These are phyloP conservation scores for Rhodotorula diobovata DNA, from an alignment of 768 basidiomycete species.

Conservation along the genomic window DNA sequence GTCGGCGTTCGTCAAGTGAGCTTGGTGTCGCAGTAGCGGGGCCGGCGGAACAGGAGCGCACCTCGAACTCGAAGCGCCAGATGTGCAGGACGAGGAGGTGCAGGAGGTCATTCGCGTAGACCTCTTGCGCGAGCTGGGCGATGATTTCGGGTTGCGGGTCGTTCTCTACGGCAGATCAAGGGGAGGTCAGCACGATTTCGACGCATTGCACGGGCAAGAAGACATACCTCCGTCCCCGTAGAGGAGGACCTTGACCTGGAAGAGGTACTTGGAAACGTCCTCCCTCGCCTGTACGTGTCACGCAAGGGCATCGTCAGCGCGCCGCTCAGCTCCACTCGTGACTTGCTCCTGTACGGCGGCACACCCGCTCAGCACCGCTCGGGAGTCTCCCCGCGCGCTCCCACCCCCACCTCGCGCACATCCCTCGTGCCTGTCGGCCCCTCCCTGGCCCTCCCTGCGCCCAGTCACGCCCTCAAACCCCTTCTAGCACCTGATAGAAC, in stretches of 20 bases:
- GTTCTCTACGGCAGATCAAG: slow-evolving; percentile 45
- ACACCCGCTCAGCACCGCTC: too few relatives aligned
- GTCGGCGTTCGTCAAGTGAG: slow-evolving; percentile 69
- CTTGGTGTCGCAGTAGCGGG: neutral
- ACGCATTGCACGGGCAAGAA: neutral
- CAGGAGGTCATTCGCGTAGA: slow-evolving; percentile 83
- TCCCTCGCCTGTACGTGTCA: slow-evolving; percentile 64
- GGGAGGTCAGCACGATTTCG: neutral
- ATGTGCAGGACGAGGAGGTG: slow-evolving; percentile 74
- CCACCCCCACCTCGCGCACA: slow-evolving; percentile 1
- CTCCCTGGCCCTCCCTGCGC: neutral
- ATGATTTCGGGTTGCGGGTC: slow-evolving; percentile 84
- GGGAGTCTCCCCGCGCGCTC: neutral
- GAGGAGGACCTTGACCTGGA: slow-evolving; percentile 81
- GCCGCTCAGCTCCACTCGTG: too few relatives aligned
- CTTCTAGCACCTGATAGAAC: too few relatives aligned
- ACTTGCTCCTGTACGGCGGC: too few relatives aligned
- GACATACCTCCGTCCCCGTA: slow-evolving; percentile 78
- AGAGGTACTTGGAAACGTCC: slow-evolving; percentile 80
- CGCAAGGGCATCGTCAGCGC: too few relatives aligned
- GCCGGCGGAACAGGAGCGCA: slow-evolving; percentile 45
- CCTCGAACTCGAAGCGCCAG: slow-evolving; percentile 87
- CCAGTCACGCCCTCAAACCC: too few relatives aligned
- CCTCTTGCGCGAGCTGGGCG: slow-evolving; percentile 92
- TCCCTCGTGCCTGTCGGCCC: neutral